A percentile compares a stretch with the other conserved stretches of the same genome.
Conservation (phyloP, 179 eudicot species). For the Monotropa hypopitys region DNA sequence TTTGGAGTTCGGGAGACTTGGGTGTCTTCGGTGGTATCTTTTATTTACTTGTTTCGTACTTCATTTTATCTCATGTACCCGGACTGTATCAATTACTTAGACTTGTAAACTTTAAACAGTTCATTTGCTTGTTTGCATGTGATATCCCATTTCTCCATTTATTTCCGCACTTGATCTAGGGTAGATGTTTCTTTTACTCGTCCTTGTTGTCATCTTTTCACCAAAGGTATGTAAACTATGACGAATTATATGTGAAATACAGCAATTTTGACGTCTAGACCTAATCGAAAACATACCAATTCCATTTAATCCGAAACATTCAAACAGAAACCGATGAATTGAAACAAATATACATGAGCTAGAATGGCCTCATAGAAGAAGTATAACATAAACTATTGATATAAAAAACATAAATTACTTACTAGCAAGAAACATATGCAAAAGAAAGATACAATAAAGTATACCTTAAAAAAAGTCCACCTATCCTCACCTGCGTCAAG, state of each 20-base stretch:
- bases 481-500: slow-evolving; percentile 61
- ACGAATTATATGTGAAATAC: not conserved
- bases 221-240: not conserved
- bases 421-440: not conserved
- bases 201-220: too few relatives aligned
- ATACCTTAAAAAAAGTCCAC: slow-evolving; percentile 82
- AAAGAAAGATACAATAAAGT: not conserved
- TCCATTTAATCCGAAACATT: not conserved
- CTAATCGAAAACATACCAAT: not conserved
- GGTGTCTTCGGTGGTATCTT: too few relatives aligned
- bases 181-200: too few relatives aligned
- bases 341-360: not conserved
- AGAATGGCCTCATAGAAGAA: not conserved
- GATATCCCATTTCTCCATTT: too few relatives aligned
- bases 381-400: not conserved
- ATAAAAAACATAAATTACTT: not conserved
- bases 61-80: too few relatives aligned
- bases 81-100: too few relatives aligned
- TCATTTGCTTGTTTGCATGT: too few relatives aligned
- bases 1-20: too few relatives aligned
- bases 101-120: too few relatives aligned
- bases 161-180: too few relatives aligned
- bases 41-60: too few relatives aligned
- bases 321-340: not conserved
- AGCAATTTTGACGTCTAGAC: not conserved